These are phyloP conservation scores for Hypoxylon crocopeplum DNA, from an alignment of 495 filamentous ascomycete species.

Conservation along the genomic window DNA sequence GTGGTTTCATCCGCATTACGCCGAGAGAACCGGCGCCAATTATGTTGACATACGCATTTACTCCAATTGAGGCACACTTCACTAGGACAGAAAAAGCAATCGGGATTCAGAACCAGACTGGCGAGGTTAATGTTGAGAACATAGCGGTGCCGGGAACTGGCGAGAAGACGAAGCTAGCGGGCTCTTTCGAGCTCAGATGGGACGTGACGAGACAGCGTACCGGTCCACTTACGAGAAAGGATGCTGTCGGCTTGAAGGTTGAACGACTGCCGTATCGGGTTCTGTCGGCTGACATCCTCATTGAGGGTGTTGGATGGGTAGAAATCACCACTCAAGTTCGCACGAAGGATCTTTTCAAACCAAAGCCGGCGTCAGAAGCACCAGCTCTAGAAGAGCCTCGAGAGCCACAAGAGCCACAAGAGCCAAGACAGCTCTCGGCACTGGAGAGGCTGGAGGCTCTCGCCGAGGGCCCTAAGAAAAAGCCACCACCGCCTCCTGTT, in stretches of 20 bases:
- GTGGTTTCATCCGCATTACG: slow-evolving; percentile 88
- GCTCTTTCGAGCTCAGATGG: slow-evolving; percentile 74
- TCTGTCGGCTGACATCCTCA: slow-evolving; percentile 79
- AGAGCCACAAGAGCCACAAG: slow-evolving; percentile 6
- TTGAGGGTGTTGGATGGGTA: slow-evolving; percentile 93
- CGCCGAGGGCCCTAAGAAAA: slow-evolving; percentile 22
- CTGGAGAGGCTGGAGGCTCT: slow-evolving; percentile 33
- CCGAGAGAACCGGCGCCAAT: slow-evolving; percentile 67
- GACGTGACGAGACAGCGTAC: slow-evolving; percentile 79
- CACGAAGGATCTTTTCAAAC: slow-evolving; percentile 48
- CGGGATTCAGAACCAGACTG: slow-evolving; percentile 63
- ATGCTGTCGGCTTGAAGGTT: slow-evolving; percentile 60
- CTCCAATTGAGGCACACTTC: slow-evolving; percentile 73
- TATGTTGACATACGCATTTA: slow-evolving; percentile 79
- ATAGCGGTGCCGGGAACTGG: slow-evolving; percentile 66
- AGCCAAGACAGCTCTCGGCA: slow-evolving; percentile 17
- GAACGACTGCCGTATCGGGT: slow-evolving; percentile 77
- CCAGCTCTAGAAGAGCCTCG: slow-evolving; percentile 10
- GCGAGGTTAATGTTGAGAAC: slow-evolving; percentile 60
- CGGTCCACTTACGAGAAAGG: slow-evolving; percentile 62
- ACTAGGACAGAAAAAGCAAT: slow-evolving; percentile 81
- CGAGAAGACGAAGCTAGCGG: slow-evolving; percentile 67
- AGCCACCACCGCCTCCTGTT: slow-evolving; percentile 10
- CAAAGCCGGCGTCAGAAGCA: slow-evolving; percentile 14
- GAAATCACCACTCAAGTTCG: slow-evolving; percentile 86